Evolutionary conservation across 106 monocot species (phyloP).

Genomic region (Chionographis japonica): DNA sequence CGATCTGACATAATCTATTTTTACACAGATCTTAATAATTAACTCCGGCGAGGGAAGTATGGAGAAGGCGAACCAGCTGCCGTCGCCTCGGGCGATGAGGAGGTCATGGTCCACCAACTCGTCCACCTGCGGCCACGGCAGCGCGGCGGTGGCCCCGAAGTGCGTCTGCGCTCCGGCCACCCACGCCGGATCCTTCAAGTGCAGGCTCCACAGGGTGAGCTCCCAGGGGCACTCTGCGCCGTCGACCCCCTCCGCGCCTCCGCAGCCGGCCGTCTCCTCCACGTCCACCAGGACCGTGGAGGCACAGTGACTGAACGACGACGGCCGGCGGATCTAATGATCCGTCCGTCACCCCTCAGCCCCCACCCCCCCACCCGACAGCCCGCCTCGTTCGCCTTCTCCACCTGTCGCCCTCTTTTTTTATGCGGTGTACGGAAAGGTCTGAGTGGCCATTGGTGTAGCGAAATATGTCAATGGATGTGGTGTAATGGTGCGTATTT

Average conservation of each 20-base stretch:
- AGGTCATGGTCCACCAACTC: conserved; percentile 17
- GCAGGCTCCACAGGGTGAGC: conserved; percentile 50
- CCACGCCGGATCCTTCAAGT: conserved; percentile 72
- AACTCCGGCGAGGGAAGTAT: background rate
- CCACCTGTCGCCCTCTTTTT: background rate
- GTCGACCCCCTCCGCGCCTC: background rate
- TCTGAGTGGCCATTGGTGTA: conserved; percentile 1
- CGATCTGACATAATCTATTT: too few relatives aligned
- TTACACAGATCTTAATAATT: background rate
- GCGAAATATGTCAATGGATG: background rate
- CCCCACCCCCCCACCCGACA: background rate
- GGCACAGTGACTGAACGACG: conserved; percentile 16
- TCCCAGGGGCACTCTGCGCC: conserved; percentile 14
- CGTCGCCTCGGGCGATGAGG: conserved; percentile 17
- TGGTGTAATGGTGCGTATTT: background rate
- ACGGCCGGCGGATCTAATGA: background rate
- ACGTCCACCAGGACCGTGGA: conserved; percentile 37
- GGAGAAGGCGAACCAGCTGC: background rate
- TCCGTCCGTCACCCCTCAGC: background rate
- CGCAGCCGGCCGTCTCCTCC: conserved; percentile 11
- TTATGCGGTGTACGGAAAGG: background rate
- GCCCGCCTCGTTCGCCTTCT: background rate
- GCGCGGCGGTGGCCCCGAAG: conserved; percentile 23
- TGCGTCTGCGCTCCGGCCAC: conserved; percentile 80
- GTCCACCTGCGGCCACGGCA: conserved; percentile 14